Conservation (phyloP, 495 filamentous ascomycete genomes). For the Talaromyces adpressus region DNA sequence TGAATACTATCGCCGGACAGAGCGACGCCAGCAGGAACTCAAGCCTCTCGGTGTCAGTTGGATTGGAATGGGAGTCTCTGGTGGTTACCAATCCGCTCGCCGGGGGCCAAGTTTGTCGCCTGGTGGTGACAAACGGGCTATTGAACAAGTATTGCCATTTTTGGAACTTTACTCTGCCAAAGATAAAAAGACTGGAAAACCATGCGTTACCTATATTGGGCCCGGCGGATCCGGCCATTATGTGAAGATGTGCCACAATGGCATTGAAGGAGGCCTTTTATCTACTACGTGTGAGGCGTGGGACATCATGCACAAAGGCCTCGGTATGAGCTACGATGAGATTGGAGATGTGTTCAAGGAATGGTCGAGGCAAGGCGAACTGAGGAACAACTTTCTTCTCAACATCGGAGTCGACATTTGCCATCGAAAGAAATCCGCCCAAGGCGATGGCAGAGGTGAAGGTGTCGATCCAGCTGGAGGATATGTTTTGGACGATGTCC, state of each 20-base stretch:
- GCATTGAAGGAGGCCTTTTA: slow-evolving; percentile 69
- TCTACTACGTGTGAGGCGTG: slow-evolving; percentile 56
- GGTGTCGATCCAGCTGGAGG: slow-evolving; percentile 21
- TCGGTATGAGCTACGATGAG: slow-evolving; percentile 55
- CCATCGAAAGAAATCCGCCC: slow-evolving; percentile 27
- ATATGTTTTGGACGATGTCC: slow-evolving; percentile 55
- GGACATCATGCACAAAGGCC: slow-evolving; percentile 52
- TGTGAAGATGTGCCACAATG: slow-evolving; percentile 76
- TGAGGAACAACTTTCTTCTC: slow-evolving; percentile 56
- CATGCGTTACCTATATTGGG: slow-evolving; percentile 57
- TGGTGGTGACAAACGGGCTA: slow-evolving; percentile 49
- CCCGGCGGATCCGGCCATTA: slow-evolving; percentile 62
- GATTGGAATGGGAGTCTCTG: slow-evolving; percentile 63
- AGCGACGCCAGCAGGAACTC: slow-evolving; percentile 53
- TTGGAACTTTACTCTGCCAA: slow-evolving; percentile 56
- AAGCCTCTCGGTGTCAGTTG: slow-evolving; percentile 49
- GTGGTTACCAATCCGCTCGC: slow-evolving; percentile 63
- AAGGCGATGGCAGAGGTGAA: slow-evolving; percentile 38
- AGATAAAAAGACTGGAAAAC: slow-evolving; percentile 44
- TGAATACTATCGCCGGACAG: slow-evolving; percentile 62
- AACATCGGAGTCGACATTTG: slow-evolving; percentile 60
- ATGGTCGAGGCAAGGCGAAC: slow-evolving; percentile 54
- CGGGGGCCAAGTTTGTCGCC: slow-evolving; percentile 59
- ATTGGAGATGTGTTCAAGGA: slow-evolving; percentile 52
- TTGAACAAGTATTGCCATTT: slow-evolving; percentile 57